Conservation (phyloP, 2,329 filamentous ascomycete genomes). For the Stagonosporopsis vannaccii region DNA sequence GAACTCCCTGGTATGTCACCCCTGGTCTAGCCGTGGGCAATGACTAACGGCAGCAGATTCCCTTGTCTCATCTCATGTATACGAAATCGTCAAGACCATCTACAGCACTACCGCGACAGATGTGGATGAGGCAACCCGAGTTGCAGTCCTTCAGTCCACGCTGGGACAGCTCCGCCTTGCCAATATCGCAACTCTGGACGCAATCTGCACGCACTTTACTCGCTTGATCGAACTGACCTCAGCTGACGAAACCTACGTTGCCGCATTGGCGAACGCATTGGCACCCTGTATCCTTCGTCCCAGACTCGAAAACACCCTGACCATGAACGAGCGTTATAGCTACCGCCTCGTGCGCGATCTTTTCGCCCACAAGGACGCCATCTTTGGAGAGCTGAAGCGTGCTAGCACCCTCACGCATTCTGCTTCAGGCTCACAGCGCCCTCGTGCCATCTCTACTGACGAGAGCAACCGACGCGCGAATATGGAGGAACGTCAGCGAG, state of each 20-base stretch:
- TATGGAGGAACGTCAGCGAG: slow-evolving; percentile 91
- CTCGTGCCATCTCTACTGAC: slow-evolving; percentile 90
- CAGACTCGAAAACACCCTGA: slow-evolving; percentile 84
- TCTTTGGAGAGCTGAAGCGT: slow-evolving; percentile 95
- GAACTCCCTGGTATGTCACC: slow-evolving; percentile 81
- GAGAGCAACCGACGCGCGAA: slow-evolving; percentile 93
- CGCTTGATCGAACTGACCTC: slow-evolving; percentile 96
- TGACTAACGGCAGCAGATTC: slow-evolving; percentile 69
- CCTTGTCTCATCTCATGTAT: slow-evolving; percentile 96
- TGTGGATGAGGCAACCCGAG: slow-evolving; percentile 72
- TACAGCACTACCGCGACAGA: slow-evolving; percentile 83
- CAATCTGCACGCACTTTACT: slow-evolving; percentile 97
- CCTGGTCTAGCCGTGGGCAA: slow-evolving; percentile 1
- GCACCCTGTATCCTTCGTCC: slow-evolving; percentile 89
- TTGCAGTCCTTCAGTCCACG: slow-evolving; percentile 93
- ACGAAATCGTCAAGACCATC: slow-evolving; percentile 98
- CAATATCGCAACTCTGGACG: slow-evolving; percentile 98
- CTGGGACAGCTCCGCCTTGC: slow-evolving; percentile 92
- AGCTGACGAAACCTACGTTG: slow-evolving; percentile 85
- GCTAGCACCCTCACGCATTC: slow-evolving; percentile 74
- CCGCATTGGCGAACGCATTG: slow-evolving; percentile 74
- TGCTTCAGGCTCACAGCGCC: slow-evolving; percentile 65
- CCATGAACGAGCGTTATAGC: slow-evolving; percentile 93
- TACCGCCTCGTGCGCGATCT: slow-evolving; percentile 91
- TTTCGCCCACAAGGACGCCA: slow-evolving; percentile 90